Evolutionary conservation across 352 stramenopile species (phyloP), one percentile per base, ranked within the genome.

Genomic region (Pythium sukuiense): DNA sequence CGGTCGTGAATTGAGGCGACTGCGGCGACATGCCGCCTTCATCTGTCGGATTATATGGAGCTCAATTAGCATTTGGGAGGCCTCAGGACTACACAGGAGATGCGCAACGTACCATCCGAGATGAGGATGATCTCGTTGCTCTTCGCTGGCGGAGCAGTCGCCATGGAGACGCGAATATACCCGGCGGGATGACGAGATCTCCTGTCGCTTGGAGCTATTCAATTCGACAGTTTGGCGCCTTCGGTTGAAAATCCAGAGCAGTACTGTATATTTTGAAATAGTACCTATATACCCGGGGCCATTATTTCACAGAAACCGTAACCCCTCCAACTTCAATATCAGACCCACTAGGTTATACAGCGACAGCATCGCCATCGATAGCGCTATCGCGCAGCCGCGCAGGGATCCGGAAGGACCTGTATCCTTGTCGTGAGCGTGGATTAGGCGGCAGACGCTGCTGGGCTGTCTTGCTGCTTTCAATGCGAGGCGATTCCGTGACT

Each of bases 331-430:
- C 45, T 52, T 52, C 45, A 52, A 52, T 5, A 30, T 5, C 5
- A 24, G 41, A 26, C 2, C 6, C 24, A 9, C 14, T 13, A 49
- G 41, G 20, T 64, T 52, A 64, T 8, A 58, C 58, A 14, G 46
- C 58, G 26, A 30, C 16, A 2, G 20, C 11, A 6, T 69, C 54
- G 4, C 37, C 13, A 7, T 43, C 39, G 61, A n/a, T 56, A 30
- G 24, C 39, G 30, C 46, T 56, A 26, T 55, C 59, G 12, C 61
- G 57, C 41, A 66, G 59, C 11, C 74, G 69, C 13, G 69, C 59
- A 0, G 81, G 81, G 55, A 88, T 71, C n/a, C 74, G 76, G 63
- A 90, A 90, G 14, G 74, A 59, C 1, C 73, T 66, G 27, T 90
- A 90, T 0, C 81, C 79, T 26, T 81, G 74, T 12, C 70, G 71